Conservation (phyloP, 2,329 filamentous ascomycete species). For the Hypomyces perniciosus region DNA sequence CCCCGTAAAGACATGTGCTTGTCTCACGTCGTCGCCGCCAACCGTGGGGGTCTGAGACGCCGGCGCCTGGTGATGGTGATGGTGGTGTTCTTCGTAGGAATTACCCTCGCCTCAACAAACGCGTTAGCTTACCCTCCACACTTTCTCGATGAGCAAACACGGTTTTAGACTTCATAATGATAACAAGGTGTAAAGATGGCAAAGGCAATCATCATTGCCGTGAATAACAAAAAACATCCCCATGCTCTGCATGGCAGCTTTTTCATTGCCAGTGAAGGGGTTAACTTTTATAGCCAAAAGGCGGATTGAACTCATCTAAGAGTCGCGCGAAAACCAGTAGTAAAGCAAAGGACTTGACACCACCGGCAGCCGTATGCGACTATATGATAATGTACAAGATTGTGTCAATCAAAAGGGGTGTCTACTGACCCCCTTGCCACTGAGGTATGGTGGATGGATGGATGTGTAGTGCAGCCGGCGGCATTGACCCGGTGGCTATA, state of each 20-base stretch:
- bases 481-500: conserved; percentile 22
- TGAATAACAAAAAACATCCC: conserved; percentile 4
- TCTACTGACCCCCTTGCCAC: conserved; percentile 33
- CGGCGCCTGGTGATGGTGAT: conserved; percentile 60
- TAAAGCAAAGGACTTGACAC: conserved; percentile 29
- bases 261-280: conserved; percentile 21
- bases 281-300: conserved; percentile 28
- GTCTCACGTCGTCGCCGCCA: conserved; percentile 60
- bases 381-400: conserved; percentile 52
- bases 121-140: conserved; percentile 23
- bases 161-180: not conserved
- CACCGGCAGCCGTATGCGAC: conserved; percentile 40
- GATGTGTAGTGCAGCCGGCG: conserved; percentile 20
- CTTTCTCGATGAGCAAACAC: conserved; percentile 13
- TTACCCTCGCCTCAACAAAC: conserved; percentile 52
- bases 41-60: conserved; percentile 44
- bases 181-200: not conserved
- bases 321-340: conserved; percentile 27
- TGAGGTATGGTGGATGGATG: conserved; percentile 24
- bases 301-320: conserved; percentile 33
- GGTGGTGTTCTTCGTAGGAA: conserved; percentile 57
- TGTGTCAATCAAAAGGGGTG: conserved; percentile 31
- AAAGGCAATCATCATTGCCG: conserved; percentile 1
- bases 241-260: conserved; percentile 5
- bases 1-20: conserved; percentile 66